Conservation (phyloP, 805 yeast species). For the Lipomyces sp. region DNA sequence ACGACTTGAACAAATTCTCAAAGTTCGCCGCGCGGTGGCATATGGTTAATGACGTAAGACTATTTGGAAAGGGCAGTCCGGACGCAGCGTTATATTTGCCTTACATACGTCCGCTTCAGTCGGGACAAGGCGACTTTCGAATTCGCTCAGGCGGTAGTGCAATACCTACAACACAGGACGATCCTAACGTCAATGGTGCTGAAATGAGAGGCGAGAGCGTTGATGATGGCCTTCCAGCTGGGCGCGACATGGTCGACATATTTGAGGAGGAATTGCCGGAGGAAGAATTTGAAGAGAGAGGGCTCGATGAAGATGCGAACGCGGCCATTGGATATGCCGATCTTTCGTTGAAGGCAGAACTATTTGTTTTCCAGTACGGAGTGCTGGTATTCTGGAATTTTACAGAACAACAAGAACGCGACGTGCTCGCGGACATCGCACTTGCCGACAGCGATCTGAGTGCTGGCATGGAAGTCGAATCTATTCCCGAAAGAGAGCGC, state of each 20-base stretch:
- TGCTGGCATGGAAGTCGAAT: constrained; percentile 11
- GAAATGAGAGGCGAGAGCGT: neutral
- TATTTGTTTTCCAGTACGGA: constrained; percentile 87
- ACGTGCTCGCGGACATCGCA: constrained; percentile 83
- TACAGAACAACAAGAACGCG: constrained; percentile 87
- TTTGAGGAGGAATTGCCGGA: constrained; percentile 1
- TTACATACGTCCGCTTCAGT: constrained; percentile 77
- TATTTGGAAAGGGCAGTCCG: constrained; percentile 44
- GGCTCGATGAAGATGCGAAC: neutral
- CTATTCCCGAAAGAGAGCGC: constrained; percentile 70
- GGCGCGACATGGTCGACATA: too few relatives aligned
- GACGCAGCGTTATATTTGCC: constrained; percentile 94
- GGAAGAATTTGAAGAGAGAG: constrained; percentile 1
- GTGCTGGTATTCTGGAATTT: constrained; percentile 99
- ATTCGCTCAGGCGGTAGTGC: constrained; percentile 57
- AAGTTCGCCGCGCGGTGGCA: constrained; percentile 66
- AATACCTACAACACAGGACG: too few relatives aligned
- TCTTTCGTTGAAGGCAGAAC: constrained; percentile 55
- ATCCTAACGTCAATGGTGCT: neutral
- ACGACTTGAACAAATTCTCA: constrained; percentile 60
- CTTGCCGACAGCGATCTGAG: constrained; percentile 46
- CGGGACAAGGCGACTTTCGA: constrained; percentile 52
- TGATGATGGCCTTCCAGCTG: constrained; percentile 1
- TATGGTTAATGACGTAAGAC: constrained; percentile 69
- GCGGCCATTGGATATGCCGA: constrained; percentile 1